Evolutionary conservation across 192 early-diverging fungal species (phyloP).

Genomic region (Entrophospora sp.): DNA sequence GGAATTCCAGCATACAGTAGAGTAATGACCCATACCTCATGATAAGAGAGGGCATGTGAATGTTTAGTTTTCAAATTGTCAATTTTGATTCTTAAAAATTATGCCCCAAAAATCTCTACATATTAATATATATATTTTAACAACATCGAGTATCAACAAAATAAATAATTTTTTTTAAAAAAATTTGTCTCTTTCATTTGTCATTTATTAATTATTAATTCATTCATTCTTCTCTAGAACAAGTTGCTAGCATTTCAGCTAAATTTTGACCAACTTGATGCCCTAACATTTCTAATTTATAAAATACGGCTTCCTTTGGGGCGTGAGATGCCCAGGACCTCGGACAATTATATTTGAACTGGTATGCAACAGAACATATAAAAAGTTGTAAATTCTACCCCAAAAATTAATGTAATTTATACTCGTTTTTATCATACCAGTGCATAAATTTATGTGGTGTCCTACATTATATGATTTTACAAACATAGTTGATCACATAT

Average conservation of each 20-base stretch:
- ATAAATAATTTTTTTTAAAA: background rate
- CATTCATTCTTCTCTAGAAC: background rate
- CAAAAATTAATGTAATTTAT: too few species aligned
- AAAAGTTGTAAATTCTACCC: too few species aligned
- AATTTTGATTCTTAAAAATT: conserved; percentile 93
- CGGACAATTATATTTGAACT: too few species aligned
- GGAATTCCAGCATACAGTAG: too few species aligned
- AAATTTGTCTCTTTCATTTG: too few species aligned
- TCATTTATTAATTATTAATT: background rate
- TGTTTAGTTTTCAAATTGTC: conserved; percentile 99
- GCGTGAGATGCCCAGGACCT: too few species aligned
- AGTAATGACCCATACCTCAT: conserved; percentile 54
- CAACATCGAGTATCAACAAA: conserved; percentile 90
- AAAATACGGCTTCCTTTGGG: conserved; percentile 83
- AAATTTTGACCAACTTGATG: conserved; percentile 83
- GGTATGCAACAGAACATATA: too few species aligned
- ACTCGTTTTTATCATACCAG: too few species aligned
- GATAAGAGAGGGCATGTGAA: too few species aligned
- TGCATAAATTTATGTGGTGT: too few species aligned
- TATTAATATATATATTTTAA: conserved; percentile 99
- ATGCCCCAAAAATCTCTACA: conserved; percentile 97
- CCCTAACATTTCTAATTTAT: conserved; percentile 85
- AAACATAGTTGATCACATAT: too few species aligned
- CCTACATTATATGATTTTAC: too few species aligned
- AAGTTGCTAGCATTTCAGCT: conserved; percentile 60